A percentile compares a stretch with the other conserved stretches of the same genome.
These are phyloP conservation scores for Neurospora sp. DNA, from an alignment of 495 filamentous ascomycete species.

Conservation along the genomic window DNA sequence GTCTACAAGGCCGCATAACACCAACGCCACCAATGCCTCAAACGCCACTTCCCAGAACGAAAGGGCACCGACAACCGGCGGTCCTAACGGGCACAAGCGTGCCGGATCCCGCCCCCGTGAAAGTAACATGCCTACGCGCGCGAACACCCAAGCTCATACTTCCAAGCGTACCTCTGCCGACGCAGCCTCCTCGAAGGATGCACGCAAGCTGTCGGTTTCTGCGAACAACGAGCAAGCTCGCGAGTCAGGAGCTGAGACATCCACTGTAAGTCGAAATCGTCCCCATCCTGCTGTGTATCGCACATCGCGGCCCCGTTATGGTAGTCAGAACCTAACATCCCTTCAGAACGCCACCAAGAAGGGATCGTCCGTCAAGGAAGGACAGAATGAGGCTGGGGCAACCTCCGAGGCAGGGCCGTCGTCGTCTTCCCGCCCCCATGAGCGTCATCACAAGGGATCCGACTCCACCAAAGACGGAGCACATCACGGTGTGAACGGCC, in stretches of 20 bases:
- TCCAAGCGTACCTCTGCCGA: conserved; percentile 40
- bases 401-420: conserved; percentile 9
- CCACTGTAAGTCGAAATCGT: conserved; percentile 16
- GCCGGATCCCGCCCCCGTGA: conserved; percentile 14
- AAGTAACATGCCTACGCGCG: conserved; percentile 10
- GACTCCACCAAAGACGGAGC: conserved; percentile 16
- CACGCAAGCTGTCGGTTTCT: conserved; percentile 26
- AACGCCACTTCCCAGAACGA: conserved; percentile 7
- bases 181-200: conserved; percentile 29
- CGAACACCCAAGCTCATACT: conserved; percentile 15
- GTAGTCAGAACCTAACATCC: neutral
- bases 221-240: conserved; percentile 28
- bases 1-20: conserved; percentile 13
- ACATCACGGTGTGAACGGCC: conserved; percentile 12
- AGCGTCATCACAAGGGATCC: conserved; percentile 13
- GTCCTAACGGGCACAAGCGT: conserved; percentile 6
- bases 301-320: neutral
- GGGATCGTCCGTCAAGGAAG: conserved; percentile 9
- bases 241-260: conserved; percentile 10
- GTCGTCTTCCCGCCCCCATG: conserved; percentile 2
- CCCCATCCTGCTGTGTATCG: neutral
- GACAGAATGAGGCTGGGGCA: conserved; percentile 14
- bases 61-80: conserved; percentile 6
- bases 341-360: conserved; percentile 12
- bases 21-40: neutral